These are phyloP conservation scores for Yamadazyma tumulicola DNA, from an alignment of 805 yeast genomes.

Conservation along the genomic window DNA sequence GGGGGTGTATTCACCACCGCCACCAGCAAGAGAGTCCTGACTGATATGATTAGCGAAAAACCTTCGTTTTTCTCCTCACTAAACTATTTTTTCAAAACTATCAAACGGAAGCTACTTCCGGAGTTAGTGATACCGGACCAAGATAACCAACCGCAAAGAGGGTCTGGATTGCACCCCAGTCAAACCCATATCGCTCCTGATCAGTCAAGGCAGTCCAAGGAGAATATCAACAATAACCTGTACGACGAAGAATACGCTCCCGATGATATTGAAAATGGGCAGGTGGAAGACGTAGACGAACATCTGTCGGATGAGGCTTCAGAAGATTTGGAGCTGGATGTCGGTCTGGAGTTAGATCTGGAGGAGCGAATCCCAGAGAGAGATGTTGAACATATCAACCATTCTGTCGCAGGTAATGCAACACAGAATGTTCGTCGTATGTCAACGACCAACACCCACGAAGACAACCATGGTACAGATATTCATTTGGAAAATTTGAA, in stretches of 20 bases:
- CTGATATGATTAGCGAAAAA: constrained; percentile 14
- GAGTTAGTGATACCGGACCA: constrained; percentile 26
- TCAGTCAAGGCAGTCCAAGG: constrained; percentile 2
- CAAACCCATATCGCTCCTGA: constrained; percentile 5
- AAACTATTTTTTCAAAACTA: constrained; percentile 21
- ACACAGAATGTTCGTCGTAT: not conserved
- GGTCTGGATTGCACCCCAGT: not conserved
- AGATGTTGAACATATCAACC: not conserved
- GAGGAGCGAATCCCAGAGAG: constrained; percentile 15
- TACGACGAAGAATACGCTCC: constrained; percentile 26
- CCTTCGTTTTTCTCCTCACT: constrained; percentile 35
- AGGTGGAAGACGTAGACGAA: constrained; percentile 20
- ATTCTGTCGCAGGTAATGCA: not conserved
- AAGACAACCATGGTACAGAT: constrained; percentile 14
- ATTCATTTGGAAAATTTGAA: constrained; percentile 60
- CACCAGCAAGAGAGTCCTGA: constrained; percentile 15
- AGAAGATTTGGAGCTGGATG: constrained; percentile 12
- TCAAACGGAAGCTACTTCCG: constrained; percentile 24
- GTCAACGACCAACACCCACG: not conserved
- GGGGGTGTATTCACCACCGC: constrained; percentile 43
- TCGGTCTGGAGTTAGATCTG: constrained; percentile 9
- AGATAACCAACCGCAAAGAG: constrained; percentile 2
- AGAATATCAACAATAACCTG: constrained; percentile 4
- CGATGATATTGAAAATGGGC: constrained; percentile 12
- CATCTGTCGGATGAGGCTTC: constrained; percentile 20